A percentile compares a stretch with the other conserved stretches of the same genome.
Evolutionary conservation across 106 monocot species (phyloP).

Genomic region (Chionographis japonica): DNA sequence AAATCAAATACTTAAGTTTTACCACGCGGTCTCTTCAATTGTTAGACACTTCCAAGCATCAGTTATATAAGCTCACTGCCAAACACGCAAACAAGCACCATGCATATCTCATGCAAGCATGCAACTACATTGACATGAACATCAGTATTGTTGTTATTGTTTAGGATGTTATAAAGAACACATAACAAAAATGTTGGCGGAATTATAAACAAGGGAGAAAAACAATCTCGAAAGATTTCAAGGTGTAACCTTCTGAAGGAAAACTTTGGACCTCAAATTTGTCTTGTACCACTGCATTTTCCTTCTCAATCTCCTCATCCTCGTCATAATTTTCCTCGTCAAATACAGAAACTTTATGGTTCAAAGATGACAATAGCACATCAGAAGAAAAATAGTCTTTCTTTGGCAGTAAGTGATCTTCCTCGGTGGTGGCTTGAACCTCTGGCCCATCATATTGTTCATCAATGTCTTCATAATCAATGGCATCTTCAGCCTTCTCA

Average conservation of each 20-base stretch:
- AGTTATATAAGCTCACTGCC: too few species aligned
- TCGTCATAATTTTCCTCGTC: conserved; percentile 99
- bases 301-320: conserved; percentile 56
- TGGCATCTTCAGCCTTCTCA: conserved; percentile 94
- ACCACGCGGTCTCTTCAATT: too few species aligned
- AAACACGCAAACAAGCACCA: too few species aligned
- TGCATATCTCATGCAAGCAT: too few species aligned
- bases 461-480: conserved; percentile 97
- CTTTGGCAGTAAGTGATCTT: conserved; percentile 67
- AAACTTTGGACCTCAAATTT: conserved; percentile 12
- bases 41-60: too few species aligned
- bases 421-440: conserved; percentile 55
- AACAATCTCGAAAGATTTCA: not conserved
- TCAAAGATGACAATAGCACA: conserved; percentile 42
- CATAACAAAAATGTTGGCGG: not conserved
- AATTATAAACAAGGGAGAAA: not conserved
- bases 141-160: too few species aligned
- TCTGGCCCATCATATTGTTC: conserved; percentile 99
- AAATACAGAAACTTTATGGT: conserved; percentile 59
- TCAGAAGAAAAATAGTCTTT: conserved; percentile 60
- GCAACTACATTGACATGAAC: too few species aligned
- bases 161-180: too few species aligned
- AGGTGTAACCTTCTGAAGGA: conserved; percentile 25
- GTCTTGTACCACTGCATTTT: conserved; percentile 24
- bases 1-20: too few species aligned